Evolutionary conservation across 257 asterid species (phyloP).

Genomic region (Cordia subcordata): DNA sequence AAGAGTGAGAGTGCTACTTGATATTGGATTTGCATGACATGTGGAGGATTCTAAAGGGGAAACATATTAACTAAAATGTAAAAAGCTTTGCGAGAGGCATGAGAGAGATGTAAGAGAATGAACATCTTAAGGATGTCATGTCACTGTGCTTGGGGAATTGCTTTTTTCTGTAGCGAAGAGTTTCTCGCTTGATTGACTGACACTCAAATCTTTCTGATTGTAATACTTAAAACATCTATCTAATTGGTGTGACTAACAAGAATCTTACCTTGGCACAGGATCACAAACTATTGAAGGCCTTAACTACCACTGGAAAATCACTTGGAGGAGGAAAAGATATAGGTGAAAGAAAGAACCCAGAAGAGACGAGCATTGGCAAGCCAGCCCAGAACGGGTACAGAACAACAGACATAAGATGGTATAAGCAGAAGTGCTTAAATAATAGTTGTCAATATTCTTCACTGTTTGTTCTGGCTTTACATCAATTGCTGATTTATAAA

Average conservation of each 20-base stretch:
- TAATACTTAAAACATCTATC: not conserved
- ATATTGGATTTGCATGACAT: too few species aligned
- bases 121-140: too few species aligned
- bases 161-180: too few species aligned
- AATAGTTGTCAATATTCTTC: not conserved
- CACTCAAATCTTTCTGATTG: not conserved
- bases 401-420: slow-evolving; percentile 22
- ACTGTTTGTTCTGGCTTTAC: not conserved
- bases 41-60: too few species aligned
- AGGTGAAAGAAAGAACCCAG: slow-evolving; percentile 12
- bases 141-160: too few species aligned
- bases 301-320: slow-evolving; percentile 6
- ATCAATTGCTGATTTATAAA: not conserved
- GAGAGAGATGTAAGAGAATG: too few species aligned
- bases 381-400: slow-evolving; percentile 14
- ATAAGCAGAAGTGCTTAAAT: not conserved
- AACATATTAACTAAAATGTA: too few species aligned
- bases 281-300: slow-evolving; percentile 20
- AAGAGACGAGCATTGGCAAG: slow-evolving; percentile 15
- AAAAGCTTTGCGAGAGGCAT: too few species aligned
- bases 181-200: not conserved
- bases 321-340: slow-evolving; percentile 21
- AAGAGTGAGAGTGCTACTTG: too few species aligned
- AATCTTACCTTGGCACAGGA: slow-evolving; percentile 35
- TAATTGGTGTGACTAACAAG: not conserved